Evolutionary conservation across 2,329 filamentous ascomycete genomes (phyloP).

Genomic region (Claviceps arundinis): DNA sequence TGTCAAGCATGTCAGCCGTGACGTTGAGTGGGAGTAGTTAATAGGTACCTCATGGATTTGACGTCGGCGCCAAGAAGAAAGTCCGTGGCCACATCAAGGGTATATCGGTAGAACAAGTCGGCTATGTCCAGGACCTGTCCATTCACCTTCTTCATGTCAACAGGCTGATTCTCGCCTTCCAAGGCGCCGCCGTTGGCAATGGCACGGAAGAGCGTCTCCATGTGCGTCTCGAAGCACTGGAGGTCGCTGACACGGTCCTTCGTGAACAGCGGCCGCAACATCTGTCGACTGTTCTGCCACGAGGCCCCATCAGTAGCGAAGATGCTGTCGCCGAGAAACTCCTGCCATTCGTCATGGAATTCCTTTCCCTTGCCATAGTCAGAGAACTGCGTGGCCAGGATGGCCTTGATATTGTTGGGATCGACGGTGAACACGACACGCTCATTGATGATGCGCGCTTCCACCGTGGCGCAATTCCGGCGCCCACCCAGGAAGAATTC

Average conservation of each 20-base stretch:
- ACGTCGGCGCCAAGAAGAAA: conserved; percentile 73
- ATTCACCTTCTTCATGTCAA: conserved; percentile 50
- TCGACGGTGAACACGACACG: conserved; percentile 34
- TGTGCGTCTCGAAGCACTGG: conserved; percentile 66
- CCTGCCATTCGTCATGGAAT: conserved; percentile 30
- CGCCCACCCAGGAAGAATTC: conserved; percentile 29
- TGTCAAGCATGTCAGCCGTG: too few species aligned
- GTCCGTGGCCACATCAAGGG: conserved; percentile 74
- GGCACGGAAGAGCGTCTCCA: conserved; percentile 57
- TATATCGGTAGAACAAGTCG: conserved; percentile 72
- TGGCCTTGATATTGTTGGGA: conserved; percentile 42
- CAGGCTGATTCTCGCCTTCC: conserved; percentile 46
- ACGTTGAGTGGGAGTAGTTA: neutral
- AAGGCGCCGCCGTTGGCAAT: conserved; percentile 46
- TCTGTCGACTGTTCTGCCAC: conserved; percentile 70
- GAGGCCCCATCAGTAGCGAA: conserved; percentile 69
- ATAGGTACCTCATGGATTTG: conserved; percentile 38
- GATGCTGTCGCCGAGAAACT: conserved; percentile 42
- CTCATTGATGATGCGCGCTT: conserved; percentile 43
- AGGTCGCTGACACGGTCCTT: conserved; percentile 74
- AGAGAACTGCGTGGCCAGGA: conserved; percentile 42
- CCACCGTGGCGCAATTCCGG: conserved; percentile 40
- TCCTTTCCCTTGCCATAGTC: conserved; percentile 34
- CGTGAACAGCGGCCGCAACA: conserved; percentile 78
- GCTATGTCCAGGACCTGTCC: conserved; percentile 53